Conservation (phyloP, 306 rosid genomes). For the Pueraria montana region DNA sequence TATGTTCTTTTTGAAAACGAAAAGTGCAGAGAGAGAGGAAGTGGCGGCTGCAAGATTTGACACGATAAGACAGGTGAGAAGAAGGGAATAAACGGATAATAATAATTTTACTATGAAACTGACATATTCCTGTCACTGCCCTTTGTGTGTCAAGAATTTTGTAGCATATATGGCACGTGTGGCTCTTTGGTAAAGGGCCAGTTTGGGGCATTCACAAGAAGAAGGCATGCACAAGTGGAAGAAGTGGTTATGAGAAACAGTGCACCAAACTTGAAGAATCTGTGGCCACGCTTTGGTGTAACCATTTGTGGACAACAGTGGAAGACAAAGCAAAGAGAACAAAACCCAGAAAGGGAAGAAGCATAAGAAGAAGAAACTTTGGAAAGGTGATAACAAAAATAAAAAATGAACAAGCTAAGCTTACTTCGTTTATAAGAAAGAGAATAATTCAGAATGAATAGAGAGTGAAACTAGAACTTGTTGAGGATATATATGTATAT, state of each 20-base stretch:
- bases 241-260: conserved; percentile 5
- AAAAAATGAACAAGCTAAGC: not conserved
- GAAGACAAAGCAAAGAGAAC: not conserved
- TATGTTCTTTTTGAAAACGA: conserved; percentile 17
- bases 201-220: conserved; percentile 45
- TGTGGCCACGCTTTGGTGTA: conserved; percentile 42
- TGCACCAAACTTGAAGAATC: conserved; percentile 79
- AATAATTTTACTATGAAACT: conserved; percentile 26
- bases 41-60: conserved; percentile 48
- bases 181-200: conserved; percentile 39
- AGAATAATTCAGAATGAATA: not conserved
- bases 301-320: conserved; percentile 48
- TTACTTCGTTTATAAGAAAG: not conserved
- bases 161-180: conserved; percentile 15
- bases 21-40: not conserved
- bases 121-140: conserved; percentile 33
- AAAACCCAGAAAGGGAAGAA: not conserved
- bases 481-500: not conserved
- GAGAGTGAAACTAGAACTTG: not conserved
- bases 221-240: not conserved
- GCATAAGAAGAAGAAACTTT: not conserved
- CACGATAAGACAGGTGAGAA: conserved; percentile 32
- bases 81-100: conserved; percentile 16
- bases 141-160: conserved; percentile 26
- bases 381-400: not conserved